These are phyloP conservation scores for Mortierella sp. DNA, from an alignment of 371 early-diverging fungal genomes.

Conservation along the genomic window DNA sequence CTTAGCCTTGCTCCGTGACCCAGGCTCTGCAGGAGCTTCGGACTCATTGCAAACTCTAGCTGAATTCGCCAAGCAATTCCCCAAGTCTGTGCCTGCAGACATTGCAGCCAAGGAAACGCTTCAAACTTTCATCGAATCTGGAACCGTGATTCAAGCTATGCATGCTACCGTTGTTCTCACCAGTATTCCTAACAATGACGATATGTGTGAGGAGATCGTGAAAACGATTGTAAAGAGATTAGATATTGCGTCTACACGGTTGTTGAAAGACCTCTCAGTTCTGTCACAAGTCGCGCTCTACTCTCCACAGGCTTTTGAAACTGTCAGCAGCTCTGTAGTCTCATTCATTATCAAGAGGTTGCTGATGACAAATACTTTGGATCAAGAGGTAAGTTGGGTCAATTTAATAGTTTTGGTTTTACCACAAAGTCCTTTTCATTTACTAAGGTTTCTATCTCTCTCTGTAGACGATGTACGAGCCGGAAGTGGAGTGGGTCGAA, in stretches of 20 bases:
- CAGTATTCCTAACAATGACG: constrained; percentile 34
- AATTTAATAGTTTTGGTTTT: background rate
- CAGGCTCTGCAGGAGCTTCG: constrained; percentile 27
- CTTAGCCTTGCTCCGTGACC: constrained; percentile 44
- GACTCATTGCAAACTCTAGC: constrained; percentile 47
- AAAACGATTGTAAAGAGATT: constrained; percentile 29
- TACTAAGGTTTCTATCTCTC: background rate
- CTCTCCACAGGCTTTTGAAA: constrained; percentile 61
- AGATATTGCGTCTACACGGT: constrained; percentile 47
- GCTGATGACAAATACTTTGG: constrained; percentile 59
- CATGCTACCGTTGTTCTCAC: constrained; percentile 43
- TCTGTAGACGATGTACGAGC: constrained; percentile 27
- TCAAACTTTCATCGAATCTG: constrained; percentile 27
- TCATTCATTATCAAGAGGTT: constrained; percentile 73
- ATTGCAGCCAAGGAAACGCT: constrained; percentile 34
- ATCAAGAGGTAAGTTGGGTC: constrained; percentile 45
- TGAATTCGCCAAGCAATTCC: constrained; percentile 52
- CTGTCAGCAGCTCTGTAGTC: constrained; percentile 58
- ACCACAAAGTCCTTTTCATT: constrained; percentile 17
- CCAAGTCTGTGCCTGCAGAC: constrained; percentile 44
- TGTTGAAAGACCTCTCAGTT: constrained; percentile 63
- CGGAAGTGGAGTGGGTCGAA: constrained; percentile 70
- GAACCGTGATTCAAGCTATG: constrained; percentile 32
- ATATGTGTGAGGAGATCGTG: constrained; percentile 26
- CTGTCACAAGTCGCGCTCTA: constrained; percentile 73